phyloP scores from a whole-genome alignment of 2,329 filamentous ascomycete genomes.

The Paraphoma sp. region DNA sequence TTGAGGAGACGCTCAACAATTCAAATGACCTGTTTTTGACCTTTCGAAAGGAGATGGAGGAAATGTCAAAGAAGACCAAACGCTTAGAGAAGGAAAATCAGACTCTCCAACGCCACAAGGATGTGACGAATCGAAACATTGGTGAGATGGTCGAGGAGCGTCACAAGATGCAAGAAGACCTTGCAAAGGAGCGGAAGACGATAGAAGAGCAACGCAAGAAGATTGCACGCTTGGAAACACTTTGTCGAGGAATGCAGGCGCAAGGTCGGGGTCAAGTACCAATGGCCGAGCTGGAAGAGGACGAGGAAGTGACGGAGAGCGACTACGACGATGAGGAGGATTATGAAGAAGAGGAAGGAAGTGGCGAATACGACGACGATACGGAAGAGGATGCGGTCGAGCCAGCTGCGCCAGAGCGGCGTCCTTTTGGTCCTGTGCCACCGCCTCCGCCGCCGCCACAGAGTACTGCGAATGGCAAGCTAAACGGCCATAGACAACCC shows the following conservation, averaged over 20 bases:
- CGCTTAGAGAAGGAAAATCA: constrained; percentile 96
- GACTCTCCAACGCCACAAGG: constrained; percentile 87
- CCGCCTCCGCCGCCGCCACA: constrained; percentile 46
- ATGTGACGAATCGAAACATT: constrained; percentile 92
- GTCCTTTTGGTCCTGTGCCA: constrained; percentile 46
- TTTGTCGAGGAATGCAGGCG: constrained; percentile 95
- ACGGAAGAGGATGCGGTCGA: constrained; percentile 62
- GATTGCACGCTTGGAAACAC: constrained; percentile 88
- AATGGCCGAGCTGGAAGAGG: constrained; percentile 59
- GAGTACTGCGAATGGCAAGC: constrained; percentile 37
- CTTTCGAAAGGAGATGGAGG: constrained; percentile 98
- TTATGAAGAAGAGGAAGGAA: constrained; percentile 49
- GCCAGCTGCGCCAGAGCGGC: constrained; percentile 33
- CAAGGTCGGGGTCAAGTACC: constrained; percentile 80
- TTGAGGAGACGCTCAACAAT: constrained; percentile 98
- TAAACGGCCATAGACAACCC: constrained; percentile 47
- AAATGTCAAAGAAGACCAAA: constrained; percentile 99
- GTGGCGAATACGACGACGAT: constrained; percentile 62
- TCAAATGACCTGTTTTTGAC: constrained; percentile 97
- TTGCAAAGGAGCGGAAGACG: constrained; percentile 75
- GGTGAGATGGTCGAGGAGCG: constrained; percentile 97
- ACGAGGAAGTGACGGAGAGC: constrained; percentile 60
- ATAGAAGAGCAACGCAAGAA: constrained; percentile 82
- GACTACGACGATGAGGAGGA: constrained; percentile 51
- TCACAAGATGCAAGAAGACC: constrained; percentile 73